phyloP scores from a whole-genome alignment of 768 basidiomycete genomes.

The Boletellus ananiceps region DNA sequence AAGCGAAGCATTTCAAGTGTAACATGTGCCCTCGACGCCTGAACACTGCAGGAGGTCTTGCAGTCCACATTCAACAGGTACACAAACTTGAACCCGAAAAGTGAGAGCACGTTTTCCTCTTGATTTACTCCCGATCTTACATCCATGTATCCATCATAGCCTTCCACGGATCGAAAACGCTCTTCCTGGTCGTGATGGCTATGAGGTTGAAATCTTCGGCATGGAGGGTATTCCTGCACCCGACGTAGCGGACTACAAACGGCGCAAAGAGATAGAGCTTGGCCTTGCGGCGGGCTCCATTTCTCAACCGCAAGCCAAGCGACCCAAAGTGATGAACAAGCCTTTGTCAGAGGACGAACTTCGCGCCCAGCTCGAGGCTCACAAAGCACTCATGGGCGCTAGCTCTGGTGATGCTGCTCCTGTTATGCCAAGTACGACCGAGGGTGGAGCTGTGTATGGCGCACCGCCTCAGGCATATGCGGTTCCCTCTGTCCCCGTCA shows the following conservation, averaged over 20 bases:
- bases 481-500: slow-evolving; percentile 34
- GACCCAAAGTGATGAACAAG: slow-evolving; percentile 75
- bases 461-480: slow-evolving; percentile 72
- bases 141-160: slow-evolving; percentile 31
- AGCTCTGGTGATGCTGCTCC: slow-evolving; percentile 32
- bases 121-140: slow-evolving; percentile 7
- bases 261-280: slow-evolving; percentile 90
- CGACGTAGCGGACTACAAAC: slow-evolving; percentile 93
- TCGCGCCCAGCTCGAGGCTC: slow-evolving; percentile 78
- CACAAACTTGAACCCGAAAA: slow-evolving; percentile 97
- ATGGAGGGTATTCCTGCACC: slow-evolving; percentile 98
- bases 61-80: slow-evolving; percentile 97
- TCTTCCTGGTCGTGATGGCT: slow-evolving; percentile 92
- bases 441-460: slow-evolving; percentile 57
- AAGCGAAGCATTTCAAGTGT: slow-evolving; percentile 99
- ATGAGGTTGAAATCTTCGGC: slow-evolving; percentile 98
- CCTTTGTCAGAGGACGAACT: slow-evolving; percentile 81
- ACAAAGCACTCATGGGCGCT: slow-evolving; percentile 87
- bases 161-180: slow-evolving; percentile 94
- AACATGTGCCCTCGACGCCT: slow-evolving; percentile 91
- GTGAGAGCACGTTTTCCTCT: slow-evolving; percentile 20
- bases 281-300: slow-evolving; percentile 81
- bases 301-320: slow-evolving; percentile 74
- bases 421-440: slow-evolving; percentile 35
- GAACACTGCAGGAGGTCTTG: slow-evolving; percentile 96